Percentiles rank a stretch among this genome's conserved stretches.
These are phyloP conservation scores for Cercophora newfieldiana DNA, from an alignment of 495 filamentous ascomycete genomes.

Conservation along the genomic window DNA sequence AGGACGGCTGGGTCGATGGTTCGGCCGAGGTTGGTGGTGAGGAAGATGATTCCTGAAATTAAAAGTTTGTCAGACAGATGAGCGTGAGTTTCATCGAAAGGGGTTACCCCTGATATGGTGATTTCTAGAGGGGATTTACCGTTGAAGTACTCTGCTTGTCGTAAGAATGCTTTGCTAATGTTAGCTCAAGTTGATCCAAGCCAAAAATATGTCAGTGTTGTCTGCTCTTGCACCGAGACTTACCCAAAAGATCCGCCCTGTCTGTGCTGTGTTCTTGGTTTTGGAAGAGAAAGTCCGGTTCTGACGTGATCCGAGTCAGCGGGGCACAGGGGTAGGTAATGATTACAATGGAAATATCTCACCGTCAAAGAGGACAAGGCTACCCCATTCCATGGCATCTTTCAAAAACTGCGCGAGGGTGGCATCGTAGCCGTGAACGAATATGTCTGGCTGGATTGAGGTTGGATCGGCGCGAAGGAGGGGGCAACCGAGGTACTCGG, in stretches of 20 bases:
- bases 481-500: slow-evolving; percentile 13
- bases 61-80: background rate
- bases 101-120: too few relatives aligned
- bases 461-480: slow-evolving; percentile 6
- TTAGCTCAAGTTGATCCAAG: background rate
- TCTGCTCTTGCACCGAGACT: too few relatives aligned
- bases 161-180: slow-evolving; percentile 11
- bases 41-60: slow-evolving; percentile 16
- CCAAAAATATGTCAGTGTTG: too few relatives aligned
- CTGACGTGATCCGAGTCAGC: background rate
- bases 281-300: slow-evolving; percentile 17
- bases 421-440: slow-evolving; percentile 6
- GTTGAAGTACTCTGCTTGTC: slow-evolving; percentile 19
- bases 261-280: slow-evolving; percentile 13
- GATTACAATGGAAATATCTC: background rate
- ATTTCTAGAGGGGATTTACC: too few relatives aligned
- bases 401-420: slow-evolving; percentile 9
- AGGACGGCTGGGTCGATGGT: slow-evolving; percentile 32
- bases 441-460: slow-evolving; percentile 9
- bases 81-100: too few relatives aligned
- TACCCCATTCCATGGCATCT: slow-evolving; percentile 14
- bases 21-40: slow-evolving; percentile 14
- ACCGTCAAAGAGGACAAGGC: slow-evolving; percentile 19
- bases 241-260: background rate
- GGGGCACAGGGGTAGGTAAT: background rate